Evolutionary conservation across 768 basidiomycete species (phyloP).

Genomic region (Galerina marginata): DNA sequence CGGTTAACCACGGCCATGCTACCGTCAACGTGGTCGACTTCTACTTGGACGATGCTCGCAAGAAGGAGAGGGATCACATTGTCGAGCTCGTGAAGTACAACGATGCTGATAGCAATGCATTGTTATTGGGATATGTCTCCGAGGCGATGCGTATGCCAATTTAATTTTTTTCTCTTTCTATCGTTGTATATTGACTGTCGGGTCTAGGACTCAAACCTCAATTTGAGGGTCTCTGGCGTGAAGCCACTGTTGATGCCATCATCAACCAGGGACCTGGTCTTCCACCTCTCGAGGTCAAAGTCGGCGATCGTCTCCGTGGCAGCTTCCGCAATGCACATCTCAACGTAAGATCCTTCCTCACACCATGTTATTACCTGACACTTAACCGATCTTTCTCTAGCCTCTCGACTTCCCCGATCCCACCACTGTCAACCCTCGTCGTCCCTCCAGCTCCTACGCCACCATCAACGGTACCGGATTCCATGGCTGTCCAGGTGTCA

Average conservation of each 20-base stretch:
- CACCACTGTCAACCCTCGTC: constrained; percentile 16
- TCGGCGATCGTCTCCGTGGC: constrained; percentile 45
- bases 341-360: constrained; percentile 35
- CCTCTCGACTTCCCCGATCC: constrained; percentile 20
- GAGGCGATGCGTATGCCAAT: constrained; percentile 53
- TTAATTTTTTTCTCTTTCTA: neutral
- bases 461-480: constrained; percentile 13
- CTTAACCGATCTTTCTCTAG: neutral
- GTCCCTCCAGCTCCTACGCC: constrained; percentile 9
- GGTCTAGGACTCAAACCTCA: constrained; percentile 44
- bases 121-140: constrained; percentile 54
- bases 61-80: constrained; percentile 45
- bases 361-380: neutral
- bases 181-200: neutral
- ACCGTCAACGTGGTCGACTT: constrained; percentile 56
- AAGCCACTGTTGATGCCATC: constrained; percentile 33
- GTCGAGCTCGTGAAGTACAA: constrained; percentile 36
- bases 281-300: constrained; percentile 39
- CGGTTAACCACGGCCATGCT: constrained; percentile 52
- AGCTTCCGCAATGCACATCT: constrained; percentile 49
- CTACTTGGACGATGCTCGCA: constrained; percentile 53
- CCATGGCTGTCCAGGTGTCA: constrained; percentile 9
- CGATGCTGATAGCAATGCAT: constrained; percentile 35
- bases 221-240: constrained; percentile 46
- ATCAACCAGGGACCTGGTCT: constrained; percentile 42